A percentile compares a stretch with the other conserved stretches of the same genome.
phyloP scores from a whole-genome alignment of 768 basidiomycete genomes.

The Pisolithus sp. region DNA sequence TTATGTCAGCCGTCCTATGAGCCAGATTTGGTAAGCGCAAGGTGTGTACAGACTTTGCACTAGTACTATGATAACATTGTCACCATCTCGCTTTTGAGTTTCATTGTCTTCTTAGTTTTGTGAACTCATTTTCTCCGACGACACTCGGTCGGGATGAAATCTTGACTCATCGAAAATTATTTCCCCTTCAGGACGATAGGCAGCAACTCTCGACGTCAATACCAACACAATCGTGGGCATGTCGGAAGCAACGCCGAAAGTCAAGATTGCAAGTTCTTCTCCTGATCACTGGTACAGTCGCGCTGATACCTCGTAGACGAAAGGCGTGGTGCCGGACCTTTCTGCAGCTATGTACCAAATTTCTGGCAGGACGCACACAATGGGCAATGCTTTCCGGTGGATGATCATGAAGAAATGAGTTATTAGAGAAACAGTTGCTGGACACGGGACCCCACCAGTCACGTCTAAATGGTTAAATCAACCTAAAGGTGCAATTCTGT shows the following conservation, averaged over 20 bases:
- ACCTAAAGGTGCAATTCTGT: constrained; percentile 96
- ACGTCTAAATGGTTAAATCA: constrained; percentile 7
- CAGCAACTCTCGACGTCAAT: background rate
- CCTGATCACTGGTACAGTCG: background rate
- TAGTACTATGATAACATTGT: background rate
- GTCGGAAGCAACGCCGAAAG: constrained; percentile 25
- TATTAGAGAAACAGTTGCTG: background rate
- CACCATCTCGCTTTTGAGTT: background rate
- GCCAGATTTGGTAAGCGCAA: too few relatives aligned
- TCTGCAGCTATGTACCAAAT: constrained; percentile 91
- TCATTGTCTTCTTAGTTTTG: constrained; percentile 3
- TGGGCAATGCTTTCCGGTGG: constrained; percentile 93
- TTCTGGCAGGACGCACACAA: constrained; percentile 89
- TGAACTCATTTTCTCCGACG: background rate
- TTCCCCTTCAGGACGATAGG: constrained; percentile 5
- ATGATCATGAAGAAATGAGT: constrained; percentile 99
- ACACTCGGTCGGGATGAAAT: too few relatives aligned
- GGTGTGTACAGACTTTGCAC: too few relatives aligned
- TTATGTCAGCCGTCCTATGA: too few relatives aligned
- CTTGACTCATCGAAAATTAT: background rate
- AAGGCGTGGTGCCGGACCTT: constrained; percentile 73
- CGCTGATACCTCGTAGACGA: constrained; percentile 51
- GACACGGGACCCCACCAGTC: background rate
- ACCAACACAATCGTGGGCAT: constrained; percentile 13
- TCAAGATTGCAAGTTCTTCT: constrained; percentile 24